Conservation (phyloP, 257 asterid species). For the Orobanche coerulescens region DNA sequence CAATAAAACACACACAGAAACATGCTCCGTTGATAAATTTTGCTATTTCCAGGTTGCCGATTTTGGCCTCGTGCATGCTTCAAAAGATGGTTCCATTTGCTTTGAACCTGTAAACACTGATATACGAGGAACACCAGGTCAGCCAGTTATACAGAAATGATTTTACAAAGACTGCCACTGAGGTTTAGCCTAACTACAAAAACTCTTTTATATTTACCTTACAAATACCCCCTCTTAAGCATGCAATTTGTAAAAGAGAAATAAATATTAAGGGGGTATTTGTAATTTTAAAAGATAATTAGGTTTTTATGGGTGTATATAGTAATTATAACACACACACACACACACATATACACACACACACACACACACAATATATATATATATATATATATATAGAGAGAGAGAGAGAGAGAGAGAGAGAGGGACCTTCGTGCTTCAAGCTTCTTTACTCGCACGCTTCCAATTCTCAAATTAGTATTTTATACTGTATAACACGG, state of each 20-base stretch:
- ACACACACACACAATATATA: too few species aligned
- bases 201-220: neutral
- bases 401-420: too few species aligned
- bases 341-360: too few species aligned
- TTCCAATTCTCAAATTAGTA: too few species aligned
- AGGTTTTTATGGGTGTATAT: too few species aligned
- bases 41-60: slow-evolving; percentile 72
- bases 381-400: too few species aligned
- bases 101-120: slow-evolving; percentile 92
- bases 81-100: slow-evolving; percentile 85
- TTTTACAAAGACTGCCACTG: neutral
- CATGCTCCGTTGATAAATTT: neutral
- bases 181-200: neutral
- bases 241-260: neutral
- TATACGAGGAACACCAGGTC: slow-evolving; percentile 94
- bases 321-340: too few species aligned
- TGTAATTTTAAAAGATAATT: neutral
- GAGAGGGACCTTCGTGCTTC: too few species aligned
- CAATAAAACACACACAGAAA: too few species aligned
- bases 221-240: neutral
- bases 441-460: too few species aligned
- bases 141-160: slow-evolving; percentile 4
- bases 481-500: too few species aligned
- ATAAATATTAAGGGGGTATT: neutral
- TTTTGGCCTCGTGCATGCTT: slow-evolving; percentile 94